Evolutionary conservation across 495 filamentous ascomycete genomes (phyloP).

Genomic region (Opeltia flavorubescens): DNA sequence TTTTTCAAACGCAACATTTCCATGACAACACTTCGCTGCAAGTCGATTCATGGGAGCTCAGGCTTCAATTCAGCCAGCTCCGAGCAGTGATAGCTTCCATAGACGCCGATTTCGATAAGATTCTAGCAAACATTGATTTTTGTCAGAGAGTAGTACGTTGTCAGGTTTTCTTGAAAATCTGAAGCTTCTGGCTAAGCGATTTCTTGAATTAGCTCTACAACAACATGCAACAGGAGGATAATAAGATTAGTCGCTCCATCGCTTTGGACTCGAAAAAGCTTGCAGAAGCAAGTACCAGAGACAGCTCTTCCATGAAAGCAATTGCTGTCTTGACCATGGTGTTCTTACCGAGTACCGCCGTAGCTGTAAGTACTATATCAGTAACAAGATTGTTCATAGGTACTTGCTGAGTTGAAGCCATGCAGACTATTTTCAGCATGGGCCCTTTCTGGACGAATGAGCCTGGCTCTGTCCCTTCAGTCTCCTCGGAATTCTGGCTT

Average conservation of each 20-base stretch:
- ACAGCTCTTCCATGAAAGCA: slow-evolving; percentile 1
- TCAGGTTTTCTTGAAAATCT: not conserved
- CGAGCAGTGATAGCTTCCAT: too few relatives aligned
- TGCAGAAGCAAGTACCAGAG: slow-evolving; percentile 1
- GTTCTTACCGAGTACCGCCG: not conserved
- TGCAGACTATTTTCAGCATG: slow-evolving; percentile 3
- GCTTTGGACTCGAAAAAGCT: not conserved
- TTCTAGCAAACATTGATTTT: not conserved
- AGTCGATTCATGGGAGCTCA: too few relatives aligned
- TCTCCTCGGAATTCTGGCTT: slow-evolving; percentile 1
- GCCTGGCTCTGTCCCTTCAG: not conserved
- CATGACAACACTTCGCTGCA: too few relatives aligned
- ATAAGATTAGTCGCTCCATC: not conserved
- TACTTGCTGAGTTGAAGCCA: too few relatives aligned
- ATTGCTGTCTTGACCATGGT: slow-evolving; percentile 1
- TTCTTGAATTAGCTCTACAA: not conserved
- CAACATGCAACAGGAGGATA: not conserved
- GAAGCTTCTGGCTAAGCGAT: not conserved
- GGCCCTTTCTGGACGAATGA: not conserved
- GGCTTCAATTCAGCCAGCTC: too few relatives aligned
- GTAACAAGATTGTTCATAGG: too few relatives aligned
- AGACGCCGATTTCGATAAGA: too few relatives aligned
- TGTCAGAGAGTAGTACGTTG: not conserved
- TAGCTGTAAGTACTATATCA: not conserved
- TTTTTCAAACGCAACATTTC: too few relatives aligned